Conservation (phyloP, 2,329 filamentous ascomycete genomes). For the Hypoxylon sp. region DNA sequence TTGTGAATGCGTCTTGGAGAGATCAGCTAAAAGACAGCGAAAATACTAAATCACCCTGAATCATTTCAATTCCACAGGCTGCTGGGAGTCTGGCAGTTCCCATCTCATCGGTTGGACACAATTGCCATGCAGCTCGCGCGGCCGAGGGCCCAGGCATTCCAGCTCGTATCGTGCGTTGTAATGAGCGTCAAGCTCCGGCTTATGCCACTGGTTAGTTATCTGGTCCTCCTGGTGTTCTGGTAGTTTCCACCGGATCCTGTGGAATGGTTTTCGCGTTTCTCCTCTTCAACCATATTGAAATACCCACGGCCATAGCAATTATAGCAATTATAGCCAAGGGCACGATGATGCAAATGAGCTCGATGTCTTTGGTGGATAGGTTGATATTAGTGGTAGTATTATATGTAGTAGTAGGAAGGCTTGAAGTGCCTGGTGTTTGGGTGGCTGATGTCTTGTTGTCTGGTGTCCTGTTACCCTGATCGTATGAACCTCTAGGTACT, state of each 20-base stretch:
- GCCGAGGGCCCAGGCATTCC: neutral
- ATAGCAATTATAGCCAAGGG: neutral
- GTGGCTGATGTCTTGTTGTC: neutral
- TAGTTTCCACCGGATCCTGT: neutral
- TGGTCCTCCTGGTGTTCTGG: neutral
- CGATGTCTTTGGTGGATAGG: constrained; percentile 4
- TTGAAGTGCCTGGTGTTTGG: no score
- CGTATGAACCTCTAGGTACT: constrained; percentile 27
- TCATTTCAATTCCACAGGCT: constrained; percentile 1
- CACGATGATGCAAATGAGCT: constrained; percentile 2
- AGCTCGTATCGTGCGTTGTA: constrained; percentile 8
- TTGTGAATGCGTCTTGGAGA: no score
- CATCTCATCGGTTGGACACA: neutral
- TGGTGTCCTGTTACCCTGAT: neutral
- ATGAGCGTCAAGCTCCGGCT: constrained; percentile 16
- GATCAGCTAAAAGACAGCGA: neutral
- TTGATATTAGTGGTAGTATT: neutral
- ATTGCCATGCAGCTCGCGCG: constrained; percentile 5
- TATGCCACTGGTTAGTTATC: constrained; percentile 13
- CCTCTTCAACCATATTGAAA: constrained; percentile 1
- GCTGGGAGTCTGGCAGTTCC: constrained; percentile 1
- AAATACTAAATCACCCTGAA: neutral
- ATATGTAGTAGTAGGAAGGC: neutral
- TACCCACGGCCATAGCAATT: no score
- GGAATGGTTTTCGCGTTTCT: neutral